phyloP scores from a whole-genome alignment of 495 filamentous ascomycete genomes.

The Hypoxylon cercidicola region DNA sequence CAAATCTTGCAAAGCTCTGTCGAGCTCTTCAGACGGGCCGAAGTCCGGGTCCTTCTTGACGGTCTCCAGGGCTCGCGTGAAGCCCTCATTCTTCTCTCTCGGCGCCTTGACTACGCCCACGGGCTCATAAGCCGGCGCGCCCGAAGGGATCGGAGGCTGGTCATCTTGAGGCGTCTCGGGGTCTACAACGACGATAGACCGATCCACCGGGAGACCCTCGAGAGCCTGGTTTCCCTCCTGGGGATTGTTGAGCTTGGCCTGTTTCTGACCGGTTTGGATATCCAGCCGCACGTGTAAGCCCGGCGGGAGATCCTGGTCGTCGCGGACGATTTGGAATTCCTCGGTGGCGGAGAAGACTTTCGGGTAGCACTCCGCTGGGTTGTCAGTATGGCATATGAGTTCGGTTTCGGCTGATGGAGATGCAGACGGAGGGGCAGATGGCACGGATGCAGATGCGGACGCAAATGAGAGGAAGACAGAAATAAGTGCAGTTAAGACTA shows the following conservation, averaged over 20 bases:
- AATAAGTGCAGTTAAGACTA: constrained; percentile 9
- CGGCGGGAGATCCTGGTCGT: constrained; percentile 70
- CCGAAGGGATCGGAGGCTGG: constrained; percentile 43
- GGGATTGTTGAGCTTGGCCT: constrained; percentile 69
- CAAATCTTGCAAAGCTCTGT: constrained; percentile 60
- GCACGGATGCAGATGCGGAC: constrained; percentile 26
- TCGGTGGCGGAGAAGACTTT: constrained; percentile 68
- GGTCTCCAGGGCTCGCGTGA: constrained; percentile 55
- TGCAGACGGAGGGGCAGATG: constrained; percentile 26
- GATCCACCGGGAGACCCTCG: constrained; percentile 58
- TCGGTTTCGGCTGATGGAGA: constrained; percentile 53
- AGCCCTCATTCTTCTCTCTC: constrained; percentile 49
- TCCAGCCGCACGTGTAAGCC: constrained; percentile 73
- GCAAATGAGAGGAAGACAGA: constrained; percentile 19
- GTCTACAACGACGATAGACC: constrained; percentile 60
- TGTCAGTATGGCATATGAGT: constrained; percentile 70
- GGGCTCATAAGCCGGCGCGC: constrained; percentile 60
- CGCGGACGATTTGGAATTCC: constrained; percentile 68
- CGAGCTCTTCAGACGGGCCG: constrained; percentile 34
- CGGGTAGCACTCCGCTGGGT: constrained; percentile 71
- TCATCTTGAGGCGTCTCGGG: constrained; percentile 43
- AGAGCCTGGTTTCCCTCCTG: constrained; percentile 55
- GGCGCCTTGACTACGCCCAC: constrained; percentile 62
- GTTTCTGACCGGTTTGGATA: constrained; percentile 68
- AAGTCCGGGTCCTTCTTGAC: constrained; percentile 50